Percentiles rank a stretch among this genome's conserved stretches.
Evolutionary conservation across 768 basidiomycete genomes (phyloP).

Genomic region (Pilatotrama ljubarskyi): DNA sequence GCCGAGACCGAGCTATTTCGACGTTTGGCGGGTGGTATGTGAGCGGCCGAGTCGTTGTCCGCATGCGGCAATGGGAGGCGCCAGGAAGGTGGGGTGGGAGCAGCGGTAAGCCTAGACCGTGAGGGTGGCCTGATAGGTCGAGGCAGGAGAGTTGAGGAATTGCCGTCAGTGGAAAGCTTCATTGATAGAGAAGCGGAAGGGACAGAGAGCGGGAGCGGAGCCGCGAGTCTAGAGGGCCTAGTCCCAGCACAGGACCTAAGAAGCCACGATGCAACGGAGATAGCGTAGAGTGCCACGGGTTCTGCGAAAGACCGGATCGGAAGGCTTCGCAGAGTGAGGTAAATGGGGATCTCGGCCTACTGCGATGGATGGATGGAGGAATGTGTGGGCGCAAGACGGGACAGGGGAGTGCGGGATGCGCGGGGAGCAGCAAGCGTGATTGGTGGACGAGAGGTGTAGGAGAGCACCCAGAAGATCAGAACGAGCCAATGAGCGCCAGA

Average conservation of each 20-base stretch:
- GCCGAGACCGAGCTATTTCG: neutral
- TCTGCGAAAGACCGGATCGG: neutral
- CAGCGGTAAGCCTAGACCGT: neutral
- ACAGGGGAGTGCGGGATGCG: neutral
- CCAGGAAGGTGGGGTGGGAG: neutral
- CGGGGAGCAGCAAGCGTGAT: neutral
- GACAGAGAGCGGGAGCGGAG: neutral
- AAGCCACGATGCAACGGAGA: constrained; percentile 5
- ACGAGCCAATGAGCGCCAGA: neutral
- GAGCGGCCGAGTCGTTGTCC: neutral
- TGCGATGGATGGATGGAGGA: neutral
- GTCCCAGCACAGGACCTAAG: neutral
- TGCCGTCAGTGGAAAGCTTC: neutral
- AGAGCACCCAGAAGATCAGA: neutral
- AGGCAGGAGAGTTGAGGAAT: neutral
- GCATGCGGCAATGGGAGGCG: neutral
- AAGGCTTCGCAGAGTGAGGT: neutral
- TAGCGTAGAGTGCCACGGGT: constrained; percentile 2
- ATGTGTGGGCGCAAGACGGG: neutral
- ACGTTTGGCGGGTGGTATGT: neutral
- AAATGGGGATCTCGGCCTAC: constrained; percentile 15
- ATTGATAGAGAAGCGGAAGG: neutral
- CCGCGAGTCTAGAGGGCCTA: neutral
- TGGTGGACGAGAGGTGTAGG: neutral
- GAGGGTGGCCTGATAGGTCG: neutral